Conservation (phyloP, 306 rosid species). For the Hippophae rhamnoides region DNA sequence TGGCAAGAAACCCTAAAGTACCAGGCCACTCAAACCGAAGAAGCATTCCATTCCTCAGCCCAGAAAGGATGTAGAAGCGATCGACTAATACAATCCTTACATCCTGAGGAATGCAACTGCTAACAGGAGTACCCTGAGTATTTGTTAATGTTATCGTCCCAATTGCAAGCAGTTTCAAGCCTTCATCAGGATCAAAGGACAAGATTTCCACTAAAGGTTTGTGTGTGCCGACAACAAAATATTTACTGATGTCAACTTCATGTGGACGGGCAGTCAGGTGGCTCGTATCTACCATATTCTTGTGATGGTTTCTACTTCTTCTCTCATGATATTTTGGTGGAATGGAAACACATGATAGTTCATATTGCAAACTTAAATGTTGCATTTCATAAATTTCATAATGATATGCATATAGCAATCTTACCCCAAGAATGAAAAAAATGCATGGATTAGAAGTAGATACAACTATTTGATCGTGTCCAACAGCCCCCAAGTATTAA, state of each 20-base stretch:
- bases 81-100: slow-evolving; percentile 79
- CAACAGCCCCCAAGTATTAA: slow-evolving; percentile 94
- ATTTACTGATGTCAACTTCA: slow-evolving; percentile 41
- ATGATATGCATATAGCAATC: slow-evolving; percentile 37
- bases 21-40: slow-evolving; percentile 90
- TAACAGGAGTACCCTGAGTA: slow-evolving; percentile 57
- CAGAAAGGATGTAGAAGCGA: slow-evolving; percentile 68
- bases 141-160: slow-evolving; percentile 63
- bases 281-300: slow-evolving; percentile 25
- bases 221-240: slow-evolving; percentile 80
- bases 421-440: slow-evolving; percentile 72
- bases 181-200: slow-evolving; percentile 37
- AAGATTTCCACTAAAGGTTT: slow-evolving; percentile 83
- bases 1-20: slow-evolving; percentile 23
- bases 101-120: slow-evolving; percentile 92
- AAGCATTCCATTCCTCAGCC: slow-evolving; percentile 91
- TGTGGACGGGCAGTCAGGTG: slow-evolving; percentile 31
- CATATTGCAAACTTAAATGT: slow-evolving; percentile 60
- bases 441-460: slow-evolving; percentile 89
- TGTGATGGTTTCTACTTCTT: slow-evolving; percentile 28
- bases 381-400: slow-evolving; percentile 80
- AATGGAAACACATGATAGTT: slow-evolving; percentile 84
- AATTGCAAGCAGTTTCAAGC: slow-evolving; percentile 55
- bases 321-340: slow-evolving; percentile 40
- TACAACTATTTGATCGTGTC: slow-evolving; percentile 70